These are phyloP conservation scores for Saccharum officinarum DNA, from an alignment of 176 grass and related monocot species.

Conservation along the genomic window DNA sequence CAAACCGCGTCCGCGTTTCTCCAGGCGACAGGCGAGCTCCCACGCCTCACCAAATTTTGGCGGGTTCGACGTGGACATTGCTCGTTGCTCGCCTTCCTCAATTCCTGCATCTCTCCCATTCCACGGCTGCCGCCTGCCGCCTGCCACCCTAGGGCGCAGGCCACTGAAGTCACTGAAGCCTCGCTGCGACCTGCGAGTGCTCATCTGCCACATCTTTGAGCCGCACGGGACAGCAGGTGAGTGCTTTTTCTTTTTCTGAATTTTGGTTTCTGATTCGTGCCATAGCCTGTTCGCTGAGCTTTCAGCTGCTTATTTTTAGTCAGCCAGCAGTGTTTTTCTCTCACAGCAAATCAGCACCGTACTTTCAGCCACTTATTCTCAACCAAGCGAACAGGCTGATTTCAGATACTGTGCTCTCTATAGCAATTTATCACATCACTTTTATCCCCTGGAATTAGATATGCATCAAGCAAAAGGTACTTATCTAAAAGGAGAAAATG, in stretches of 20 bases:
- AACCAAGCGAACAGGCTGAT: too few species aligned
- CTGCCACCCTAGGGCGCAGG: neutral
- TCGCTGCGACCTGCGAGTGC: neutral
- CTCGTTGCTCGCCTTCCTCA: neutral
- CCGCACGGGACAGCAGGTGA: neutral
- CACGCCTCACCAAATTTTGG: too few species aligned
- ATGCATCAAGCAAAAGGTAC: neutral
- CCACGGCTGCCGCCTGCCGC: neutral
- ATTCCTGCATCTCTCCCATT: neutral
- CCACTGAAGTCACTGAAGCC: neutral
- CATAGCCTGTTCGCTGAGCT: too few species aligned
- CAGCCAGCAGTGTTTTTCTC: too few species aligned
- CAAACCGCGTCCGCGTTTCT: neutral
- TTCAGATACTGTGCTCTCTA: neutral
- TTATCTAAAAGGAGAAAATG: neutral
- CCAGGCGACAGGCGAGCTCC: neutral
- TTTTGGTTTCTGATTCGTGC: neutral
- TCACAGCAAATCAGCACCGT: too few species aligned
- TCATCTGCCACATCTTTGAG: neutral
- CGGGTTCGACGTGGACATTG: too few species aligned
- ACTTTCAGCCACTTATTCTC: too few species aligned
- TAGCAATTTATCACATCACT: neutral
- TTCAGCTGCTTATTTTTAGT: too few species aligned
- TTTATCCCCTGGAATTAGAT: neutral
- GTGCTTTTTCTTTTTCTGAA: neutral